phyloP scores from a whole-genome alignment of 139 green algal genomes.

The Nannochloris sp. region DNA sequence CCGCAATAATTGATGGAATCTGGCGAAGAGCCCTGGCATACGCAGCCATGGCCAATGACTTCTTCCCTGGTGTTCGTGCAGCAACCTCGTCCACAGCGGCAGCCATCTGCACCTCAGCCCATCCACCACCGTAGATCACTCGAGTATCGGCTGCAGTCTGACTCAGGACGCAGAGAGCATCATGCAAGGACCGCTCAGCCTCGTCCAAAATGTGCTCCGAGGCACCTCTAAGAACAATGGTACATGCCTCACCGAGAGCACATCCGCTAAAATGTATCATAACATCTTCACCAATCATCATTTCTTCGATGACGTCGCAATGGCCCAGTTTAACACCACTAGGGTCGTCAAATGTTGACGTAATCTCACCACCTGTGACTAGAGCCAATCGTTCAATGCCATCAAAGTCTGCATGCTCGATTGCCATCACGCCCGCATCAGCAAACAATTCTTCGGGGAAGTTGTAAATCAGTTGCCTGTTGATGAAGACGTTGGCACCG shows the following conservation, averaged over 20 bases:
- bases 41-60: conserved; percentile 81
- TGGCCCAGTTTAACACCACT: conserved; percentile 68
- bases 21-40: conserved; percentile 82
- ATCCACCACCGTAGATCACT: conserved; percentile 89
- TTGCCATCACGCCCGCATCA: conserved; percentile 63
- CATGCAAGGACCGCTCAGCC: conserved; percentile 92
- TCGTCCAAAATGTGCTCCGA: conserved; percentile 91
- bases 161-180: conserved; percentile 95
- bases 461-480: conserved; percentile 99
- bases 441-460: conserved; percentile 92
- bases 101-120: conserved; percentile 82
- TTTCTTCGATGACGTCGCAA: conserved; percentile 89
- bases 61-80: conserved; percentile 82
- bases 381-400: conserved; percentile 94
- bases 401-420: conserved; percentile 88
- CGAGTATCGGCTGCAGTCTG: conserved; percentile 73
- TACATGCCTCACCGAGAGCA: conserved; percentile 88
- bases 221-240: conserved; percentile 92
- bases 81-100: conserved; percentile 80
- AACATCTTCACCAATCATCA: conserved; percentile 92
- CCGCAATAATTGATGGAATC: conserved; percentile 90
- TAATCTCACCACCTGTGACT: conserved; percentile 95
- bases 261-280: conserved; percentile 95
- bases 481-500: conserved; percentile 96
- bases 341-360: conserved; percentile 89